Evolutionary conservation across 2,329 filamentous ascomycete species (phyloP), one percentile per base, ranked within the genome.

Genomic region (Aspergillus sp.): DNA sequence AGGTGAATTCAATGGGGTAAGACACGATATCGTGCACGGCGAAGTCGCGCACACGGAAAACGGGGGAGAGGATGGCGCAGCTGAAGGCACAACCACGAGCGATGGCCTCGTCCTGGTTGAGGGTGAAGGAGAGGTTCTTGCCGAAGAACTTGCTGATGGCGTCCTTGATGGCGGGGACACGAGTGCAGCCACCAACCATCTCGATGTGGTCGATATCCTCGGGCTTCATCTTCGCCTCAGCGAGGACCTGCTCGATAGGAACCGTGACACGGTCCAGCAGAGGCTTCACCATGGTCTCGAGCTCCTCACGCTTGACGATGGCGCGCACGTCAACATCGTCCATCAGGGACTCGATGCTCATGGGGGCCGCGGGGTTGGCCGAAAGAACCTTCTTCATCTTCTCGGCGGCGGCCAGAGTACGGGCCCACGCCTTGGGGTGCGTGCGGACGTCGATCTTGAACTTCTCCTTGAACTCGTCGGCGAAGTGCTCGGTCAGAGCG

Each of bases 271-370:
- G 86, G 64, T 82, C 80, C 33, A 99, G 81, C 48, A 97, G 81
- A 42, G 92, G 90, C 78, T 90, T 84, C 58, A 96, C 84, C 72
- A 99, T 85, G 58, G 87, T 85, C 80, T 99, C 94, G 52, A 99
- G 85, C 71, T 97, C 93, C 69, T 96, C 89, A 59, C 94, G 88
- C 73, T 93, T 96, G 68, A 99, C 82, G 82, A 95, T 88, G 55
- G 88, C 80, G 49, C 84, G 84, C 35, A 96, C 94, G 72, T 99
- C 94, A 56, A 96, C 80, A 72, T 99, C 94, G 75, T 97, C 95
- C 92, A 99, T 97, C 63, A 99, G 81, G 33, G 92, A 96, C 80
- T 99, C 94, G 67, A 99, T 95, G 81, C 92, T 97, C 73, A 99
- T 76, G 46, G 93, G 90, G 16, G 93, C 91, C 69, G 88, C 83